Evolutionary conservation across 176 grass and related monocot genomes (phyloP), one percentile per base, ranked within the genome.

Genomic region (Tillandsia fasciculata): DNA sequence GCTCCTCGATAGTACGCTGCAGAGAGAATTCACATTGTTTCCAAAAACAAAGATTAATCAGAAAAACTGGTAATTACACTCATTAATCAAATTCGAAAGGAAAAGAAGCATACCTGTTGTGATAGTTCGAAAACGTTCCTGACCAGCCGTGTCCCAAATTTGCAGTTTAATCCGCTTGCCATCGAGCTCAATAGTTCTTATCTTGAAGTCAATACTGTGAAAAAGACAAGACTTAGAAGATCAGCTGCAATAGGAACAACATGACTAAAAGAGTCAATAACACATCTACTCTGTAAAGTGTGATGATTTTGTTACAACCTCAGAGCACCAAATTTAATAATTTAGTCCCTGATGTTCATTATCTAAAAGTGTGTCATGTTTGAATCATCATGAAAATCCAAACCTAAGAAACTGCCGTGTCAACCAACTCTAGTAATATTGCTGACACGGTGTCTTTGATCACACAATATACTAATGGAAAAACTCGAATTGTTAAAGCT

Each of bases 111-210:
- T 87, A 96, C 91, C 91, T 51, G 87, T 96, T 50, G 91, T 96
- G 79, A 96, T 96, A 65, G 91, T 96, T 81, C 91, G 70, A 76
- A 96, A 96, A 75, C 91, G 91, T 83, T 96, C 91, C 78, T 96
- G 91, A 13, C 91, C 91, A 59, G 91, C 91, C 15, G 91, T 96
- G 72, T 91, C 91, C 91, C 87, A 96, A 81, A 96, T 96, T 68
- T 96, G 91, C 74, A 96, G 82, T 81, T 96, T 96, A 82, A 96
- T 96, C 51, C 91, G 84, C 65, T 91, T 96, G 12, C 85, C 79
- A 73, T 96, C 91, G 76, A 96, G 78, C 63, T 96, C 91, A 78
- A 96, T 85, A 59, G 91, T 96, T 77, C 91, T 87, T 69, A 96
- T 96, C 79, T 96, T 96, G 57, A 96, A 96, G 73, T 96, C 91